phyloP scores from a whole-genome alignment of 2,329 filamentous ascomycete genomes.

The Talaromyces piceae region DNA sequence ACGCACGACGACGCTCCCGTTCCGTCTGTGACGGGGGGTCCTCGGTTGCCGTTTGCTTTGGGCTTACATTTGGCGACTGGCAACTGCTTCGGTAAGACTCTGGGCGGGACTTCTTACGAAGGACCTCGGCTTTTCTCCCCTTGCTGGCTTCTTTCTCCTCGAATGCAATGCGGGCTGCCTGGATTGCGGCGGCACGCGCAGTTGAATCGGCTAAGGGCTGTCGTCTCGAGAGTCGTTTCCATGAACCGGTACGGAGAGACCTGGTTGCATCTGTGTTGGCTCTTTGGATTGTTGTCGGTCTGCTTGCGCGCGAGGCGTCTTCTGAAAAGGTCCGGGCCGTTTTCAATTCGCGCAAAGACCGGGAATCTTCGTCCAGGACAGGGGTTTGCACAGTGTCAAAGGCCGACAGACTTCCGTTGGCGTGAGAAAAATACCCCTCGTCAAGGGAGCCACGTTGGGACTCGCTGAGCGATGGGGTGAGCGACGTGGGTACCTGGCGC shows the following conservation, averaged over 20 bases:
- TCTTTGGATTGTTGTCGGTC: neutral
- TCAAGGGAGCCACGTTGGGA: slow-evolving; percentile 43
- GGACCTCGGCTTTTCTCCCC: slow-evolving; percentile 47
- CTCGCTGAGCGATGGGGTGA: slow-evolving; percentile 45
- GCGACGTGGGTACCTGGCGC: slow-evolving; percentile 48
- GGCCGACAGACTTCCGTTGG: slow-evolving; percentile 6
- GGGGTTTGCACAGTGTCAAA: slow-evolving; percentile 1
- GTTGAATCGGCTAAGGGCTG: slow-evolving; percentile 44
- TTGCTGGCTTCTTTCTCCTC: slow-evolving; percentile 54
- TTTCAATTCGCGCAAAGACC: slow-evolving; percentile 11
- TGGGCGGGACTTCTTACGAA: slow-evolving; percentile 42
- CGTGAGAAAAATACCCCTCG: slow-evolving; percentile 5
- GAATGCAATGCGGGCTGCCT: slow-evolving; percentile 50
- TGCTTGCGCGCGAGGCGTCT: neutral
- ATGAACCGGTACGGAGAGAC: slow-evolving; percentile 2
- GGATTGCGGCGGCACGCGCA: slow-evolving; percentile 49
- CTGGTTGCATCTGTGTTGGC: slow-evolving; percentile 5
- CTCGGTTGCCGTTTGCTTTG: slow-evolving; percentile 11
- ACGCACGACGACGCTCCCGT: slow-evolving; percentile 4
- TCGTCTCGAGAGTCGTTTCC: slow-evolving; percentile 25
- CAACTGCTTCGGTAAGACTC: slow-evolving; percentile 36
- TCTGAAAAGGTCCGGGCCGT: neutral
- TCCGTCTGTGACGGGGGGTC: slow-evolving; percentile 18
- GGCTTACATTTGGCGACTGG: slow-evolving; percentile 12
- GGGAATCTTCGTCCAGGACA: slow-evolving; percentile 37